Evolutionary conservation across 768 basidiomycete species (phyloP).

Genomic region (Pleurotus ostreatus): DNA sequence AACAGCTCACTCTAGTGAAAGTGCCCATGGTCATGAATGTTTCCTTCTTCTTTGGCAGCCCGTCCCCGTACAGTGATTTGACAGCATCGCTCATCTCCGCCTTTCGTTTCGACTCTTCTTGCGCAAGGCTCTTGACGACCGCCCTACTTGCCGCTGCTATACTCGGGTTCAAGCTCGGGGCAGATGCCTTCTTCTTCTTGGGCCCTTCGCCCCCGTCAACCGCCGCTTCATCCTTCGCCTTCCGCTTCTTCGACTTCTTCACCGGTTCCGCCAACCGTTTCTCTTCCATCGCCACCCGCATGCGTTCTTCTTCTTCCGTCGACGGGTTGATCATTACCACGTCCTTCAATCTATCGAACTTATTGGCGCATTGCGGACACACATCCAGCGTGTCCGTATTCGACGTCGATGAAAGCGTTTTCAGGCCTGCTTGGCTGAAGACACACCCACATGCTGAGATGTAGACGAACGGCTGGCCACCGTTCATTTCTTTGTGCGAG

Average conservation of each 20-base stretch:
- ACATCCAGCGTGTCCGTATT: constrained; percentile 39
- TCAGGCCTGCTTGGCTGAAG: constrained; percentile 81
- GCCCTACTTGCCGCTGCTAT: constrained; percentile 59
- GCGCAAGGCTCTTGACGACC: constrained; percentile 67
- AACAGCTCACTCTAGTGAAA: constrained; percentile 75
- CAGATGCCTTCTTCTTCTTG: constrained; percentile 29
- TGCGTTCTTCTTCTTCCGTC: constrained; percentile 56
- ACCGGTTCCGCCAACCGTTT: constrained; percentile 51
- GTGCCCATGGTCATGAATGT: constrained; percentile 92
- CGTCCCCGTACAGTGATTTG: constrained; percentile 71
- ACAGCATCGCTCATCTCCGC: constrained; percentile 84
- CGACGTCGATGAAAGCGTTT: constrained; percentile 47
- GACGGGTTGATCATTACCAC: constrained; percentile 67
- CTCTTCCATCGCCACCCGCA: constrained; percentile 53
- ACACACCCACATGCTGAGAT: constrained; percentile 85
- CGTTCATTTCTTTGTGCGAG: constrained; percentile 93
- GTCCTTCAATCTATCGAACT: constrained; percentile 56
- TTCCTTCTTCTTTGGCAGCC: constrained; percentile 56
- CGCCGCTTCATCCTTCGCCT: constrained; percentile 24
- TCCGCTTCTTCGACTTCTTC: constrained; percentile 66
- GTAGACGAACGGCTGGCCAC: constrained; percentile 83
- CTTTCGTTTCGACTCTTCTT: constrained; percentile 81
- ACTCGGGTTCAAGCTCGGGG: constrained; percentile 46
- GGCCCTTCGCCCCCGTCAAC: constrained; percentile 42
- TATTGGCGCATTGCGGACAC: constrained; percentile 75